Conservation (phyloP, 768 basidiomycete species). For the Lactifluus piperatus region DNA sequence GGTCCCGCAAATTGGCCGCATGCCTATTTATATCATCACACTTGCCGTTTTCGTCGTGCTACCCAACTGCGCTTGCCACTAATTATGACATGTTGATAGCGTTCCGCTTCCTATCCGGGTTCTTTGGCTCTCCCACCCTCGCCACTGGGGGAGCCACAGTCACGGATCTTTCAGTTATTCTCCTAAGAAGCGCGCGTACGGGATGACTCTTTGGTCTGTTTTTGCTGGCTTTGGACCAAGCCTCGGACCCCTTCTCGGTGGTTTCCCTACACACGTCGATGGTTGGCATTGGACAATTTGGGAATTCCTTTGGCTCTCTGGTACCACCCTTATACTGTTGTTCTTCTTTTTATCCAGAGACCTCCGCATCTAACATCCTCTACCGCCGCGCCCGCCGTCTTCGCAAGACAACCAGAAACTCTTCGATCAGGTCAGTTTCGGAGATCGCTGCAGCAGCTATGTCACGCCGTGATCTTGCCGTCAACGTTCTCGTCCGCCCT, state of each 20-base stretch:
- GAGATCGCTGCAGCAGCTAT: slow-evolving; percentile 23
- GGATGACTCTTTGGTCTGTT: slow-evolving; percentile 25
- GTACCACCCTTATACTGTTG: slow-evolving; percentile 24
- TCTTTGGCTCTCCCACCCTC: slow-evolving; percentile 29
- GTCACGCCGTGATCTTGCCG: slow-evolving; percentile 17
- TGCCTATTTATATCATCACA: slow-evolving; percentile 28
- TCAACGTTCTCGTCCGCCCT: slow-evolving; percentile 27
- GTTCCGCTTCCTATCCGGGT: slow-evolving; percentile 30
- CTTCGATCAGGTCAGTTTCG: slow-evolving; percentile 22
- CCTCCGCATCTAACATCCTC: slow-evolving; percentile 24
- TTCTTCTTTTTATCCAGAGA: slow-evolving; percentile 29
- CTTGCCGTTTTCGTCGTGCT: slow-evolving; percentile 28
- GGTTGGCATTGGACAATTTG: slow-evolving; percentile 31
- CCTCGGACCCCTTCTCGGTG: slow-evolving; percentile 28
- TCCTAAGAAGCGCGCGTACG: slow-evolving; percentile 23
- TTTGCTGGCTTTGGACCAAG: slow-evolving; percentile 27
- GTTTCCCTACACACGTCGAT: slow-evolving; percentile 28
- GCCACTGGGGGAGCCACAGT: slow-evolving; percentile 29
- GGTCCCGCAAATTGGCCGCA: slow-evolving; percentile 28
- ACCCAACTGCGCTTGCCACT: slow-evolving; percentile 28
- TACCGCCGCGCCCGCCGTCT: slow-evolving; percentile 27
- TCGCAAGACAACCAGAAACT: slow-evolving; percentile 27
- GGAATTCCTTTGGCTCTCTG: slow-evolving; percentile 29
- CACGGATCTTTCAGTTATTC: slow-evolving; percentile 24
- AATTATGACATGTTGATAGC: slow-evolving; percentile 28